These are phyloP conservation scores for Euphorbia pulcherrima DNA, from an alignment of 345 rosid genomes.

Conservation along the genomic window DNA sequence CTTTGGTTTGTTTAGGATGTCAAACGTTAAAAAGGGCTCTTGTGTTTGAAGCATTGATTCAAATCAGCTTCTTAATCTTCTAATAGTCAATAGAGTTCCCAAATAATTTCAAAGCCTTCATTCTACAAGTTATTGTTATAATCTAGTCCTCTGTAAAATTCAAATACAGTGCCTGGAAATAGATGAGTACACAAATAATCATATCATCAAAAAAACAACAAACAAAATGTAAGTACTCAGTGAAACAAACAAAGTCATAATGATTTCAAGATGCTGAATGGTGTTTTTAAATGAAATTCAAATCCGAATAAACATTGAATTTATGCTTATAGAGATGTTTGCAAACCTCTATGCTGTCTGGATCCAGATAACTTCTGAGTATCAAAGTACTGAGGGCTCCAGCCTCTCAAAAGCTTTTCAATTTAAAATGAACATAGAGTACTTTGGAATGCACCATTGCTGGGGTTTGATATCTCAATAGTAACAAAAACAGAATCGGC, in stretches of 20 bases:
- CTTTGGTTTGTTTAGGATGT: neutral
- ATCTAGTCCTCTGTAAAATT: too few relatives aligned
- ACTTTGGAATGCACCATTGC: constrained; percentile 18
- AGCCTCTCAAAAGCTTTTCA: constrained; percentile 77
- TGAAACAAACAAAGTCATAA: neutral
- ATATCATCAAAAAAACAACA: neutral
- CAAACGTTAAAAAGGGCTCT: neutral
- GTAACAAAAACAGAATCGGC: constrained; percentile 69
- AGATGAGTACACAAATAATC: neutral
- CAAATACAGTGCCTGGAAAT: neutral
- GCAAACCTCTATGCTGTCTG: constrained; percentile 62
- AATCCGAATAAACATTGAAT: neutral
- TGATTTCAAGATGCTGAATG: neutral
- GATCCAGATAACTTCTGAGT: constrained; percentile 64
- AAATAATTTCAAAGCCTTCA: neutral
- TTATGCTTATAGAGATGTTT: neutral
- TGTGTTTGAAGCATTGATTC: neutral
- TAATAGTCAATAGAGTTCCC: neutral
- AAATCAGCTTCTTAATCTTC: neutral
- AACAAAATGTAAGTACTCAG: neutral
- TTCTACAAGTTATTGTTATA: neutral
- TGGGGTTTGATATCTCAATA: constrained; percentile 53
- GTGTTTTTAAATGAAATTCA: too few relatives aligned
- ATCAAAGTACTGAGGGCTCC: constrained; percentile 74
- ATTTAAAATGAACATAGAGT: constrained; percentile 44